Evolutionary conservation across 2,329 filamentous ascomycete species (phyloP), one percentile per base, ranked within the genome.

Genomic region (Epichloe scottii): DNA sequence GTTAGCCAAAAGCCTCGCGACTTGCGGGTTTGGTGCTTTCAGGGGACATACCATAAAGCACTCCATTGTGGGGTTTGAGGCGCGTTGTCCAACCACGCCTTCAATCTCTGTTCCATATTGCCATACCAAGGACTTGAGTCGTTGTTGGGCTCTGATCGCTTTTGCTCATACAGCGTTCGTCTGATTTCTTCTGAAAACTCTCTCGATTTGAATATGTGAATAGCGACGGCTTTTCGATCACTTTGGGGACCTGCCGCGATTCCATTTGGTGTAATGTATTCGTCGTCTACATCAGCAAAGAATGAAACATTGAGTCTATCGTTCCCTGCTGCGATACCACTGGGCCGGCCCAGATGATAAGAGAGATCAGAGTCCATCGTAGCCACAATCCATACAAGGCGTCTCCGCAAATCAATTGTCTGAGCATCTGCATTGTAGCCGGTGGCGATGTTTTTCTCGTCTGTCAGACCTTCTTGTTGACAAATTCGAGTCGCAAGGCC

Each of bases 171-270:
- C 1, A 97, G 72, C 6, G 82, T 84, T 52, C 89, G 80, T 52
- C 89, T 78, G 42, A 96, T 93, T 66, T 97, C 91, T 14, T 90
- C 81, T 64, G 96, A 90, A 12, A 90, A 72, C 52, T 94, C 68
- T 51, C 89, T 78, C 88, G 96, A 94, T 63, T 87, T 91, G 71
- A 89, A 89, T 60, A 95, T 93, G 64, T 98, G 91, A 54, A 96
- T 89, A 2, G 89, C 84, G 26, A 95, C 83, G 59, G 87, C 80
- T 66, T 98, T 98, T 62, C 87, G 88, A 57, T 90, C 76, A 38
- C 87, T 88, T 2, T 79, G 75, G 5, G 84, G 84, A 1, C 84
- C 86, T 0, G 82, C 77, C 21, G 81, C 71, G 51, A 96, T 85
- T 3, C 89, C 90, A 35, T 84, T 74, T 2, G 79, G 73, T 1